Conservation (phyloP, 768 basidiomycete species). For the Hypsizygus marmoreus region DNA sequence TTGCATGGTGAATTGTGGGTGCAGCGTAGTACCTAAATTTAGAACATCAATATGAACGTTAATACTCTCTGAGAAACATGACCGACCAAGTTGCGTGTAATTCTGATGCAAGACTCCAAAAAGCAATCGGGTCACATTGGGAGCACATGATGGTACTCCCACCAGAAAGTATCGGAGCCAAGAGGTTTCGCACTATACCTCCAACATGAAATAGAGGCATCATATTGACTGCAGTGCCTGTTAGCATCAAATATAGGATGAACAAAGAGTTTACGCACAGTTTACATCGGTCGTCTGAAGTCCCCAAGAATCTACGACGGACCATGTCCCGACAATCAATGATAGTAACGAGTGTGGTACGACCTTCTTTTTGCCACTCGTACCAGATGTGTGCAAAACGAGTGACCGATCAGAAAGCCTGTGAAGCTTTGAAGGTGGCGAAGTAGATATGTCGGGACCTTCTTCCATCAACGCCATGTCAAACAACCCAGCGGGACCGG, state of each 20-base stretch:
- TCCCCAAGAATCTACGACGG: conserved; percentile 46
- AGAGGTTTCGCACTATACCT: conserved; percentile 58
- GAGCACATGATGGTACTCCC: conserved; percentile 56
- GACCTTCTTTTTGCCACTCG: conserved; percentile 56
- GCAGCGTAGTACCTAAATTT: conserved; percentile 50
- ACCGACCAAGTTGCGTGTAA: conserved; percentile 52
- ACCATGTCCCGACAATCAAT: conserved; percentile 45
- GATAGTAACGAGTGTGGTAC: conserved; percentile 45
- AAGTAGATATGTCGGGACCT: conserved; percentile 7
- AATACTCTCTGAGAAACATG: conserved; percentile 8
- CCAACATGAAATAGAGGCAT: conserved; percentile 66
- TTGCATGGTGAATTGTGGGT: conserved; percentile 51
- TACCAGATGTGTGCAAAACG: conserved; percentile 59
- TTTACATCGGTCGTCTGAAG: conserved; percentile 43
- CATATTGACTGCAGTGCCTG: conserved; percentile 35
- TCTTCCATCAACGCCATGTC: conserved; percentile 34
- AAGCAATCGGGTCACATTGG: conserved; percentile 54
- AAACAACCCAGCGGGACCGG: conserved; percentile 42
- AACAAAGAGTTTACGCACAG: conserved; percentile 29
- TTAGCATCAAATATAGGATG: conserved; percentile 1
- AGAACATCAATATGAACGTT: too few species aligned
- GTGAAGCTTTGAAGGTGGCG: conserved; percentile 32
- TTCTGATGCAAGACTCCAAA: conserved; percentile 43
- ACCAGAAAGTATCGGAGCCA: conserved; percentile 56
- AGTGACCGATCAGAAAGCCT: conserved; percentile 48